phyloP scores from a whole-genome alignment of 768 basidiomycete genomes.

The Kwoniella heveanensis region DNA sequence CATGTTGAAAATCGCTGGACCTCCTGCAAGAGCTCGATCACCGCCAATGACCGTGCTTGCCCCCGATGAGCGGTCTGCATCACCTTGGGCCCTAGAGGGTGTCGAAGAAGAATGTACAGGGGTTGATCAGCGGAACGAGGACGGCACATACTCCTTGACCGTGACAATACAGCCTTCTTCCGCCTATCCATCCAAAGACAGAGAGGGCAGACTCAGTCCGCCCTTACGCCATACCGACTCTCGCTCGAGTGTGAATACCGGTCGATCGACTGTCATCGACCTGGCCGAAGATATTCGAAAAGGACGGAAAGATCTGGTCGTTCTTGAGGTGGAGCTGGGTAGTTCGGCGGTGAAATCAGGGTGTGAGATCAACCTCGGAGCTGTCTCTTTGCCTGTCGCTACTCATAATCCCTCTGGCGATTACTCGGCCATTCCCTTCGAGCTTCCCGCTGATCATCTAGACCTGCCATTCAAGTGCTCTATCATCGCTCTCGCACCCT shows the following conservation, averaged over 20 bases:
- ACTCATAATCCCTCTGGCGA: constrained; percentile 59
- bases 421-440: constrained; percentile 29
- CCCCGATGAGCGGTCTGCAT: constrained; percentile 32
- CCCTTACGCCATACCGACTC: constrained; percentile 50
- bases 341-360: constrained; percentile 54
- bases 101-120: constrained; percentile 37
- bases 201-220: constrained; percentile 36
- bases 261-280: constrained; percentile 58
- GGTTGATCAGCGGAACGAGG: constrained; percentile 39
- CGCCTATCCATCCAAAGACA: not conserved
- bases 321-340: constrained; percentile 63
- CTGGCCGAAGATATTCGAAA: constrained; percentile 54
- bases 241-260: constrained; percentile 51
- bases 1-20: constrained; percentile 68
- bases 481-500: constrained; percentile 77
- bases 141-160: constrained; percentile 38
- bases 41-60: constrained; percentile 64
- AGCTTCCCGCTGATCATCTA: constrained; percentile 21
- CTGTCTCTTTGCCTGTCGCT: constrained; percentile 55
- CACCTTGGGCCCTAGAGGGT: constrained; percentile 46
- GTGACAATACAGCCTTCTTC: constrained; percentile 38
- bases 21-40: constrained; percentile 68
- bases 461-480: constrained; percentile 58
- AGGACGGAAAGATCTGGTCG: constrained; percentile 67
- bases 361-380: constrained; percentile 57